phyloP scores from a whole-genome alignment of 2,329 filamentous ascomycete species.

The Penicillium sp. region DNA sequence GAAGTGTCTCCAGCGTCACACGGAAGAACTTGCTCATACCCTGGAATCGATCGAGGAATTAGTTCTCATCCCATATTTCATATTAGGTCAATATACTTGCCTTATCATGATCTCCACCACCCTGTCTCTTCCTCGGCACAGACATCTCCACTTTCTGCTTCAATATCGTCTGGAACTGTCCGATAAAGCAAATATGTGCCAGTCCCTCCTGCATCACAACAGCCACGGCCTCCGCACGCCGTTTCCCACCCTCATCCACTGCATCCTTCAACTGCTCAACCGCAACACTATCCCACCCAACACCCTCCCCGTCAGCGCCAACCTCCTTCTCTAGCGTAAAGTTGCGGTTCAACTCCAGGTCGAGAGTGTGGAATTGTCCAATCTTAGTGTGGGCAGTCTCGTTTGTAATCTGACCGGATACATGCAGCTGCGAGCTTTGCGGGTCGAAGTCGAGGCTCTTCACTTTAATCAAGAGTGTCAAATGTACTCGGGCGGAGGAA shows the following conservation, averaged over 20 bases:
- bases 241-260: slow-evolving; percentile 69
- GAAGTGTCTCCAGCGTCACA: slow-evolving; percentile 74
- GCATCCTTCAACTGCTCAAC: slow-evolving; percentile 78
- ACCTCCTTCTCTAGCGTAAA: slow-evolving; percentile 86
- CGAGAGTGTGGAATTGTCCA: slow-evolving; percentile 73
- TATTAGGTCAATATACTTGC: slow-evolving; percentile 30
- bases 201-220: slow-evolving; percentile 86
- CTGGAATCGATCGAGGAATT: slow-evolving; percentile 40
- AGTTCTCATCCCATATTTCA: background rate
- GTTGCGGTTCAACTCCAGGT: slow-evolving; percentile 84
- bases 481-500: slow-evolving; percentile 67
- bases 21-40: slow-evolving; percentile 80
- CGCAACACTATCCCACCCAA: slow-evolving; percentile 88
- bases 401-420: slow-evolving; percentile 68
- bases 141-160: slow-evolving; percentile 57
- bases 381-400: slow-evolving; percentile 72
- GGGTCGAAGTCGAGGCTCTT: slow-evolving; percentile 73
- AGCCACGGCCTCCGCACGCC: slow-evolving; percentile 82
- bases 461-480: slow-evolving; percentile 69
- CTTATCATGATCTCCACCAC: slow-evolving; percentile 58
- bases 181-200: slow-evolving; percentile 59
- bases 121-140: slow-evolving; percentile 55
- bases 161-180: slow-evolving; percentile 56
- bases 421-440: slow-evolving; percentile 70
- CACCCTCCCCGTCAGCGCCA: slow-evolving; percentile 51